Evolutionary conservation across 139 green algal species (phyloP).

Genomic region (Pleodorina starrii): DNA sequence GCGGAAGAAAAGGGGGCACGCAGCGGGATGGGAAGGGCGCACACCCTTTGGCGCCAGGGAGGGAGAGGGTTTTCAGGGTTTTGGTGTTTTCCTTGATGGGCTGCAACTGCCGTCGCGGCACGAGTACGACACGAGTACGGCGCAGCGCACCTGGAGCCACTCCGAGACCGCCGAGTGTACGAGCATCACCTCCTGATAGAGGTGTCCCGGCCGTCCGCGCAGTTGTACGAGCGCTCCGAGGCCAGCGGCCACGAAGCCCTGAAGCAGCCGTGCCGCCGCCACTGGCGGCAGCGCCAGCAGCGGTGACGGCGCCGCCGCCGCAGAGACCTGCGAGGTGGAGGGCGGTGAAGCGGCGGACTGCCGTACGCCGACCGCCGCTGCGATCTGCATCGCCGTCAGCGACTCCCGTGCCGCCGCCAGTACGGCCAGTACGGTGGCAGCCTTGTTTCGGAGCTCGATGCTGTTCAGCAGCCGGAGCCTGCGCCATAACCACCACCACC

Average conservation of each 20-base stretch:
- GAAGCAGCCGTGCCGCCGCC: neutral
- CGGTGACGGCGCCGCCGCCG: neutral
- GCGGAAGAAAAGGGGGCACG: no score
- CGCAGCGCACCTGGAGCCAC: slow-evolving; percentile 34
- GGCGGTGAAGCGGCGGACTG: no score
- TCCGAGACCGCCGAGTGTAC: neutral
- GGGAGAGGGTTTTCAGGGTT: no score
- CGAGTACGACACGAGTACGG: no score
- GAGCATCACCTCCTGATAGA: neutral
- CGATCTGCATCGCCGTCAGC: slow-evolving; percentile 14
- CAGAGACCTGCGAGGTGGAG: no score
- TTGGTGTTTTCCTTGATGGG: neutral
- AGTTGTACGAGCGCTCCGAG: slow-evolving; percentile 23
- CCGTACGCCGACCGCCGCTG: neutral
- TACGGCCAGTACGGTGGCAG: slow-evolving; percentile 20
- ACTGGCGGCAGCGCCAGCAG: neutral
- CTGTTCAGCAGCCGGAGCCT: slow-evolving; percentile 14
- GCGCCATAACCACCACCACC: neutral
- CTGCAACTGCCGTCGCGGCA: no score
- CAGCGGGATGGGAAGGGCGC: no score
- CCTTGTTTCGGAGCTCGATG: neutral
- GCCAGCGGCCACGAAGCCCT: neutral
- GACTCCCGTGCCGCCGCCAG: slow-evolving; percentile 33
- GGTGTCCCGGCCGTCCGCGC: neutral
- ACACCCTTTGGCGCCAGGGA: no score